Percentiles rank a stretch among this genome's conserved stretches.
Evolutionary conservation across 2,329 filamentous ascomycete genomes (phyloP).

Genomic region (Colletotrichum cordylinicola): DNA sequence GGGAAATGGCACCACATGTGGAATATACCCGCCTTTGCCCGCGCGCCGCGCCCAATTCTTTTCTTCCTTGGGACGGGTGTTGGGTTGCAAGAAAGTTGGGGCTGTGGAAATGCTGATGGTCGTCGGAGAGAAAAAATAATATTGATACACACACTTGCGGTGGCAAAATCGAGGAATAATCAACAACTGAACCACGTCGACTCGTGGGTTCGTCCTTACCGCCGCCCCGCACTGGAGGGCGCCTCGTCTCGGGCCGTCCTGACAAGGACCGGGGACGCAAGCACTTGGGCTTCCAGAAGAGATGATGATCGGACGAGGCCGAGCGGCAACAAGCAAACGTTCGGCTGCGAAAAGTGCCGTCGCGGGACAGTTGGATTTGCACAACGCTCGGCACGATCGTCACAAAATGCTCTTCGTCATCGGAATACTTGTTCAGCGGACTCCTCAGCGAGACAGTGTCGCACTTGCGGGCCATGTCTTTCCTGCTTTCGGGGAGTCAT

Average conservation of each 20-base stretch:
- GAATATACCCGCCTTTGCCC: neutral
- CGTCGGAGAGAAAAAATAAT: neutral
- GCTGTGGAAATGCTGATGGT: neutral
- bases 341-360: neutral
- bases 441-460: neutral
- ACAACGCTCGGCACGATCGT: neutral
- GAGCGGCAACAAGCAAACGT: neutral
- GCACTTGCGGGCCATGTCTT: neutral
- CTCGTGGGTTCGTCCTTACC: neutral
- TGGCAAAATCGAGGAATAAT: neutral
- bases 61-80: neutral
- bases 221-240: neutral
- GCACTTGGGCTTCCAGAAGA: neutral
- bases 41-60: neutral
- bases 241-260: conserved; percentile 16
- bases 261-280: conserved; percentile 13
- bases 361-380: neutral
- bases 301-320: neutral
- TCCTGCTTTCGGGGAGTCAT: neutral
- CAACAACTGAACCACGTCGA: neutral
- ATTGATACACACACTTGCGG: neutral
- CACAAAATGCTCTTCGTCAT: neutral
- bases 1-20: neutral
- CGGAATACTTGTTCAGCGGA: neutral
- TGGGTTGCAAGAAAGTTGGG: neutral